phyloP scores from a whole-genome alignment of 2,329 filamentous ascomycete species.

The Colletotrichum eremochloae region DNA sequence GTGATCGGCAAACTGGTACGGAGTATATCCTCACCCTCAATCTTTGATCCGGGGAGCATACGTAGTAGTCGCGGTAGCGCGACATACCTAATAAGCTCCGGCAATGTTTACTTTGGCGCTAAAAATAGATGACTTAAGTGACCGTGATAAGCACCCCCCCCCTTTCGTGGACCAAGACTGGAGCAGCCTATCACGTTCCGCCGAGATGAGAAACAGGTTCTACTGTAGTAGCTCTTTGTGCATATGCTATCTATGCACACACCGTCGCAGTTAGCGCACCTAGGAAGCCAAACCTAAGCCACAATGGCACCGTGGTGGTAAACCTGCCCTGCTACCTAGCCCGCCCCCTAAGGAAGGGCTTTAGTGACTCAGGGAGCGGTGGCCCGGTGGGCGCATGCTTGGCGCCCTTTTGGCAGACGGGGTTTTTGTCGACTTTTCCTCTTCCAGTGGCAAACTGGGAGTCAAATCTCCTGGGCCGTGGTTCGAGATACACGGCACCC shows the following conservation, averaged over 20 bases:
- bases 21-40: background rate
- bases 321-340: background rate
- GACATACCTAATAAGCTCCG: background rate
- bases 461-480: constrained; percentile 14
- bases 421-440: background rate
- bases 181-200: background rate
- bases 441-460: background rate
- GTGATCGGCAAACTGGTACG: constrained; percentile 15
- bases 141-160: background rate
- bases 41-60: constrained; percentile 7
- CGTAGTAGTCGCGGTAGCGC: constrained; percentile 16
- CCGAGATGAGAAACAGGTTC: constrained; percentile 1
- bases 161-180: background rate
- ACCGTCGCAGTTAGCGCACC: background rate
- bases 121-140: constrained; percentile 22
- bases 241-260: background rate
- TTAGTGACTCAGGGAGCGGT: constrained; percentile 17
- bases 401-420: constrained; percentile 8
- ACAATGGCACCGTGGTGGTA: background rate
- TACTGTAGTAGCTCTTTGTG: background rate
- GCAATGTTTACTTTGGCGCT: background rate
- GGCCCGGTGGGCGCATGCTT: background rate
- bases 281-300: background rate
- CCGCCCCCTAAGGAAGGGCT: background rate
- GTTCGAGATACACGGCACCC: constrained; percentile 23